phyloP scores from a whole-genome alignment of 2,329 filamentous ascomycete species.

The Fusarium cicatricum region DNA sequence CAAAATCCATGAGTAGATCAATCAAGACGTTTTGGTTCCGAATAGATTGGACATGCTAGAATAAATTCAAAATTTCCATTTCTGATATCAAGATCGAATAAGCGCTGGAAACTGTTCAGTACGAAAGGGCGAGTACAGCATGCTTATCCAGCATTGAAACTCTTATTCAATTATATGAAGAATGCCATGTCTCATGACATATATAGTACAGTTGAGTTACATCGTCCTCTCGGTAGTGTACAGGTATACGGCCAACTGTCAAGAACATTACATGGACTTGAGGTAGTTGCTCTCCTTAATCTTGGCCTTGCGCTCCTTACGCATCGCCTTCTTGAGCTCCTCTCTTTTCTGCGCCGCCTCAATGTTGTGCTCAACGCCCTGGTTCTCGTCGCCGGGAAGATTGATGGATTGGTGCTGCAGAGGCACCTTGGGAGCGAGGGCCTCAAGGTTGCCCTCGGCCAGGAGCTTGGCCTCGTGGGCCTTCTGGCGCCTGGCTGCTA shows the following conservation, averaged over 20 bases:
- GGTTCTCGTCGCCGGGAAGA: slow-evolving; percentile 62
- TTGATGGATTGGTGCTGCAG: slow-evolving; percentile 82
- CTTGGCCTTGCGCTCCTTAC: slow-evolving; percentile 74
- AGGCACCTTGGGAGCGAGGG: slow-evolving; percentile 74
- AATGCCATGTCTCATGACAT: slow-evolving; percentile 15
- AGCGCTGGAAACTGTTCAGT: too few species aligned
- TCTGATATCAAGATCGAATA: too few species aligned
- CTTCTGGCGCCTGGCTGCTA: slow-evolving; percentile 72
- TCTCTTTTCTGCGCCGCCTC: slow-evolving; percentile 61
- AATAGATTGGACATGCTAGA: slow-evolving; percentile 33
- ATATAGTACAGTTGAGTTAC: slow-evolving; percentile 42
- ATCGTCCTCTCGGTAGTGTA: slow-evolving; percentile 38
- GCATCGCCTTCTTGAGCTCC: slow-evolving; percentile 75
- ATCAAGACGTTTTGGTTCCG: slow-evolving; percentile 1
- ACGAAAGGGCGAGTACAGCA: too few species aligned
- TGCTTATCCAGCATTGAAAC: not conserved
- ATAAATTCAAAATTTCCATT: not conserved
- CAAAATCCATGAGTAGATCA: slow-evolving; percentile 16
- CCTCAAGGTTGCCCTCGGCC: slow-evolving; percentile 71
- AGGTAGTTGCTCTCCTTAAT: slow-evolving; percentile 91
- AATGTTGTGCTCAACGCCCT: slow-evolving; percentile 55
- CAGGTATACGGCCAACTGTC: slow-evolving; percentile 29
- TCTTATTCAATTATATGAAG: slow-evolving; percentile 18
- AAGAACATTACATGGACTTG: slow-evolving; percentile 71
- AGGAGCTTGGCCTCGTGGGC: slow-evolving; percentile 65